Evolutionary conservation across 1,284 basidiomycete species (phyloP), one percentile per base, ranked within the genome.

Genomic region (Porodaedalea pini): DNA sequence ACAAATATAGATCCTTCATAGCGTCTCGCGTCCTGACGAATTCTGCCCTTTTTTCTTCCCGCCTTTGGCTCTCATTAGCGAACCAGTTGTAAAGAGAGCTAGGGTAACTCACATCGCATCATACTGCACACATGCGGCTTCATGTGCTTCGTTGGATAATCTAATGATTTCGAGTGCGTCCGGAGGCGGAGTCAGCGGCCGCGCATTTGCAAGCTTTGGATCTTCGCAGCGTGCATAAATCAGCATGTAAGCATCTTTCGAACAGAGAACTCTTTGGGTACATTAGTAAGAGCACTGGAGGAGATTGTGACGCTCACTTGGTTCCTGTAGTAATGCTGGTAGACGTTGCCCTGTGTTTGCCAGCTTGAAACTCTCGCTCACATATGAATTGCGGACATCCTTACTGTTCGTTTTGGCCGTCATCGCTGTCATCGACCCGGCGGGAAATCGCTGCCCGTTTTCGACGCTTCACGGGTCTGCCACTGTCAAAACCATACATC

Each of bases 191-290:
- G 37, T 17, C 1, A 51, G 48, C n/a, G 29, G 15, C 19, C 25
- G 17, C 6, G 32, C 27, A n/a, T 29, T 17, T 15, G 34, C 40
- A 17, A 10, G 21, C 2, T 51, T 44, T n/a, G 39, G 45, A 8
- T 21, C 37, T 51, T 67, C 56, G 37, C 67, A 68, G 7, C 81
- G 80, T 40, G 82, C 80, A 71, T 96, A 97, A 51, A 97, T 86
- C 37, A 96, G 79, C 92, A 96, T 94, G 71, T 97, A 96, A 23
- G 91, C 92, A 64, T 94, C 91, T 69, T 82, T 88, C 0, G 92
- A 94, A 0, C 79, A 76, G 58, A 84, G 69, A 36, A 56, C 56
- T 36, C 57, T 63, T 34, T 5, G 10, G 17, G 4, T 32, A 41
- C 13, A 31, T 19, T 29, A 2, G 32, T 41, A 59, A 44, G 17